phyloP scores from a whole-genome alignment of 2,329 filamentous ascomycete species.

The Arachnomyces sp. region DNA sequence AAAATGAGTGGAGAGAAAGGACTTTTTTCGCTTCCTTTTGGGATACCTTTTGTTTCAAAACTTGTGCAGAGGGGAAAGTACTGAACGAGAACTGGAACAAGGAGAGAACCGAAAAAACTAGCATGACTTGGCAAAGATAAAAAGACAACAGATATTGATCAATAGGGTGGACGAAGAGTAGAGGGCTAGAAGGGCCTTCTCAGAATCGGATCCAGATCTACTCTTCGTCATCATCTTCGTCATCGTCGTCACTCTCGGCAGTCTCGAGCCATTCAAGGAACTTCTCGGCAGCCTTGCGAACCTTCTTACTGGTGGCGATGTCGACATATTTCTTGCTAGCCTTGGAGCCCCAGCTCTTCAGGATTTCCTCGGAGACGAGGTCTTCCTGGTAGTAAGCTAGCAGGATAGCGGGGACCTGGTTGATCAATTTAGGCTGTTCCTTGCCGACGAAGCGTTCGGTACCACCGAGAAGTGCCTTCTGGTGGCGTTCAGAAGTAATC shows the following conservation, averaged over 20 bases:
- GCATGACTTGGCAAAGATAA: too few species aligned
- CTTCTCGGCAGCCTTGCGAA: slow-evolving; percentile 85
- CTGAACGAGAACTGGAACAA: too few species aligned
- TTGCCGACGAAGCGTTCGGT: slow-evolving; percentile 85
- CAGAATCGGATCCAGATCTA: slow-evolving; percentile 22
- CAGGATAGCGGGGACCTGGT: slow-evolving; percentile 75
- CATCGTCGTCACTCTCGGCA: slow-evolving; percentile 65
- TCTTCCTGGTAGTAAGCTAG: slow-evolving; percentile 87
- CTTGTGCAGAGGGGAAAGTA: too few species aligned
- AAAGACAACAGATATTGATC: too few species aligned
- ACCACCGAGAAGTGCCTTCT: slow-evolving; percentile 91
- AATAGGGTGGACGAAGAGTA: slow-evolving; percentile 7
- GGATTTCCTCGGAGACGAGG: slow-evolving; percentile 75
- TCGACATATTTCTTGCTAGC: slow-evolving; percentile 99
- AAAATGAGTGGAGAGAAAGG: too few species aligned
- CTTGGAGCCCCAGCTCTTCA: slow-evolving; percentile 86
- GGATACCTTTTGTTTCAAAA: too few species aligned
- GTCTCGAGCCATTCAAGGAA: slow-evolving; percentile 92
- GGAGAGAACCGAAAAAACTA: too few species aligned
- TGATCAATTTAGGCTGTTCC: slow-evolving; percentile 69
- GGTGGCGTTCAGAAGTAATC: slow-evolving; percentile 82
- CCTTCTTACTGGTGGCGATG: slow-evolving; percentile 79
- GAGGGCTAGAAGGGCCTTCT: neutral
- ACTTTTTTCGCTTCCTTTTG: too few species aligned
- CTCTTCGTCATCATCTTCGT: slow-evolving; percentile 57